phyloP scores from a whole-genome alignment of 148 eudicot genomes.

The Rhododendron mucronatum region DNA sequence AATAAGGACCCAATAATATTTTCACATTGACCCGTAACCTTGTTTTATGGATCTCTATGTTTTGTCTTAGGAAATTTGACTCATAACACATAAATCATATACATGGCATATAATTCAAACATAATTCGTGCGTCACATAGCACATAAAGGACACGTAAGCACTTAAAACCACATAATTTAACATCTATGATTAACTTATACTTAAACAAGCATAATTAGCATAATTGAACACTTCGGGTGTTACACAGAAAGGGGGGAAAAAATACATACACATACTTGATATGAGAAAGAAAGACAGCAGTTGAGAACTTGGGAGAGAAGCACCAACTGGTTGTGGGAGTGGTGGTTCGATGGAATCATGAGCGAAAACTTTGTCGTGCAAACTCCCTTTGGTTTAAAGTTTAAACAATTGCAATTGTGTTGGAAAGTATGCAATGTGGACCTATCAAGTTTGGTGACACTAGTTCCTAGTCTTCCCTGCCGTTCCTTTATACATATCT shows the following conservation, averaged over 20 bases:
- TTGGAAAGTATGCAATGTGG: neutral
- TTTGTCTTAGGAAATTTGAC: too few species aligned
- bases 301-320: neutral
- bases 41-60: too few species aligned
- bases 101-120: too few species aligned
- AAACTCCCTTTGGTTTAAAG: neutral
- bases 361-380: neutral
- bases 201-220: too few species aligned
- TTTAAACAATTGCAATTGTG: neutral
- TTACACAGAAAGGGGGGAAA: neutral
- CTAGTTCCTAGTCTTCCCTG: neutral
- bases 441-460: neutral
- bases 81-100: too few species aligned
- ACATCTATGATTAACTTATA: too few species aligned
- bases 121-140: too few species aligned
- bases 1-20: too few species aligned
- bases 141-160: too few species aligned
- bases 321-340: neutral
- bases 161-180: too few species aligned
- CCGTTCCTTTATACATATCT: neutral
- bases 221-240: too few species aligned
- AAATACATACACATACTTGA: neutral
- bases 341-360: neutral
- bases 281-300: neutral
- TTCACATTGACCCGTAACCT: too few species aligned